A percentile compares a stretch with the other conserved stretches of the same genome.
These are phyloP conservation scores for Claviceps sp. DNA, from an alignment of 2,329 filamentous ascomycete species.

Conservation along the genomic window DNA sequence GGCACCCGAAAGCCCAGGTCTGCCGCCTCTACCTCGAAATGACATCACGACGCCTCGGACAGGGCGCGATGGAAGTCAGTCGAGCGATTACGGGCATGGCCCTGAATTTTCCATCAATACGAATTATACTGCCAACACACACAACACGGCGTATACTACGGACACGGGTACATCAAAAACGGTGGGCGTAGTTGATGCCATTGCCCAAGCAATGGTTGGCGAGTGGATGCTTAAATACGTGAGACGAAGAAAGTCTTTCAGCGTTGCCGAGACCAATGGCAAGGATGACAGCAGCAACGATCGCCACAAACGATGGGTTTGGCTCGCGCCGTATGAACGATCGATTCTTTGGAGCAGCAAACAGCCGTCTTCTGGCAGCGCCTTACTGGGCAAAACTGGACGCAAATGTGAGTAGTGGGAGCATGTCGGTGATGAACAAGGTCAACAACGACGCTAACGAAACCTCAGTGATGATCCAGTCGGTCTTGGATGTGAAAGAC, in stretches of 20 bases:
- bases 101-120: constrained; percentile 45
- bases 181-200: constrained; percentile 82
- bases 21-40: constrained; percentile 63
- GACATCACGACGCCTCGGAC: constrained; percentile 51
- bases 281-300: constrained; percentile 61
- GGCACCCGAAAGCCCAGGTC: constrained; percentile 52
- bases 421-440: neutral
- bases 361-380: constrained; percentile 78
- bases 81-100: constrained; percentile 33
- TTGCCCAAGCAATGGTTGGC: constrained; percentile 95
- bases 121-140: constrained; percentile 34
- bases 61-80: constrained; percentile 23
- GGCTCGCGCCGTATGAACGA: constrained; percentile 91
- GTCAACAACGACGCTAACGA: constrained; percentile 15
- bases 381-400: constrained; percentile 84
- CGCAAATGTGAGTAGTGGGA: constrained; percentile 64
- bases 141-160: constrained; percentile 25
- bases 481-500: constrained; percentile 92
- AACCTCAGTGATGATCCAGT: constrained; percentile 72
- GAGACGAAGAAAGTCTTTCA: constrained; percentile 79
- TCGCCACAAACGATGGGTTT: constrained; percentile 95
- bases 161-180: constrained; percentile 49
- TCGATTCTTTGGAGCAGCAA: constrained; percentile 98
- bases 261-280: constrained; percentile 53
- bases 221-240: constrained; percentile 96